A percentile compares a stretch with the other conserved stretches of the same genome.
phyloP scores from a whole-genome alignment of 768 basidiomycete species.

The Dioszegia aurantiaca region DNA sequence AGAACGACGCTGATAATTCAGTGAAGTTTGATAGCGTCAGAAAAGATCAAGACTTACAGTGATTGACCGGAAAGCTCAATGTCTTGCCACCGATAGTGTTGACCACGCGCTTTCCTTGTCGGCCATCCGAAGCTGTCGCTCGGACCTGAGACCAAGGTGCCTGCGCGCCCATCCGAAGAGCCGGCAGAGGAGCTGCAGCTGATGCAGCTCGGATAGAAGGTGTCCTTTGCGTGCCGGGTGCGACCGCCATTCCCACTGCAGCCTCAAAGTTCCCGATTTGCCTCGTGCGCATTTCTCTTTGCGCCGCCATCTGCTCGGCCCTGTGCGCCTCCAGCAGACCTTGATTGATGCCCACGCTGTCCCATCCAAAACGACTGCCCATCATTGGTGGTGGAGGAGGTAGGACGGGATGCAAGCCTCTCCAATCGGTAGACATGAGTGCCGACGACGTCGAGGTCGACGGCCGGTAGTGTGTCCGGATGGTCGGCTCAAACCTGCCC shows the following conservation, averaged over 20 bases:
- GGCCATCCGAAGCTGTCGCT: background rate
- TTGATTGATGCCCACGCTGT: conserved; percentile 7
- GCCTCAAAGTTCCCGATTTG: background rate
- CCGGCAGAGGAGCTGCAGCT: background rate
- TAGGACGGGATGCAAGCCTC: background rate
- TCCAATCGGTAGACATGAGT: conserved; percentile 1
- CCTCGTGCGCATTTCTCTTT: conserved; percentile 1
- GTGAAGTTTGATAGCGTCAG: background rate
- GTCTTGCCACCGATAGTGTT: conserved; percentile 39
- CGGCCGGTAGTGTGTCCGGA: background rate
- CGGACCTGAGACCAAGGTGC: conserved; percentile 10
- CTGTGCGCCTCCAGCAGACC: conserved; percentile 1
- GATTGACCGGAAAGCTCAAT: conserved; percentile 47
- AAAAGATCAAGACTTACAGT: conserved; percentile 34
- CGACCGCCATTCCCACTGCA: background rate
- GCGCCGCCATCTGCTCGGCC: background rate
- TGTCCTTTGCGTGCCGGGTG: no score
- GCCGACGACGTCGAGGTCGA: background rate
- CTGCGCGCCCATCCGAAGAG: background rate
- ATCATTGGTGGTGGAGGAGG: conserved; percentile 8
- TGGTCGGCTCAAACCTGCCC: background rate
- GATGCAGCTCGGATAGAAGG: background rate
- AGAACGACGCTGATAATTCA: conserved; percentile 68
- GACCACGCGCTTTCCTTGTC: conserved; percentile 29
- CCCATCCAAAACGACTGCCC: conserved; percentile 15